Conservation (phyloP, 371 early-diverging fungal species). For the Mortierella sp. region DNA sequence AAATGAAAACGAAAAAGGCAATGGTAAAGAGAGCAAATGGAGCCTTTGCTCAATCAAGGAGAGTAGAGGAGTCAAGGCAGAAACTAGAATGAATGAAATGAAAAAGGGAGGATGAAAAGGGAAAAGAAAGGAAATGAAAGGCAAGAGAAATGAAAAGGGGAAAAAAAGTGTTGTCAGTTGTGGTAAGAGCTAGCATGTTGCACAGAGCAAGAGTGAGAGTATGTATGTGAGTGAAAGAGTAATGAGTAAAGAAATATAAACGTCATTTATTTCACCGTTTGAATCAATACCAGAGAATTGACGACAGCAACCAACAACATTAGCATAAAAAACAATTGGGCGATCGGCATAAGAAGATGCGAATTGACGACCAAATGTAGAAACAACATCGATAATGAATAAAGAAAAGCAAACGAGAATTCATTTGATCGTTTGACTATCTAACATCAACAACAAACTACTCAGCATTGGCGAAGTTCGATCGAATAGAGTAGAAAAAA, state of each 20-base stretch:
- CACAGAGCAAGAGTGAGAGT: background rate
- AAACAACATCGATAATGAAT: background rate
- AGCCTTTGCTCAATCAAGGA: background rate
- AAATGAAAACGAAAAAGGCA: background rate
- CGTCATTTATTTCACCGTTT: conserved; percentile 1
- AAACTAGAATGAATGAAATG: background rate
- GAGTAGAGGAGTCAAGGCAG: background rate
- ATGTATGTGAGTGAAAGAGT: background rate
- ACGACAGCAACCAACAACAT: background rate
- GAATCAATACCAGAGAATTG: background rate
- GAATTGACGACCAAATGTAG: conserved; percentile 5
- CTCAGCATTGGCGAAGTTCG: background rate
- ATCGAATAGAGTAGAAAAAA: no score
- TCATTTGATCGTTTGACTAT: conserved; percentile 5
- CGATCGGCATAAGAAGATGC: background rate
- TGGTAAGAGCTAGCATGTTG: background rate
- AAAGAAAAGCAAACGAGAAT: background rate
- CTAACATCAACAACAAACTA: background rate
- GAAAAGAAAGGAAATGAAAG: background rate
- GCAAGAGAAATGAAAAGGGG: background rate
- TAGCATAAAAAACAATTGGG: background rate
- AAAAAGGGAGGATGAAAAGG: background rate
- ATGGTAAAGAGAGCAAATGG: background rate
- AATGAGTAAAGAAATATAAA: background rate
- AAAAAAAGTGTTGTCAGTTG: background rate